Evolutionary conservation across 208 protist genomes (phyloP).

Genomic region (Naegleria gruberi): DNA sequence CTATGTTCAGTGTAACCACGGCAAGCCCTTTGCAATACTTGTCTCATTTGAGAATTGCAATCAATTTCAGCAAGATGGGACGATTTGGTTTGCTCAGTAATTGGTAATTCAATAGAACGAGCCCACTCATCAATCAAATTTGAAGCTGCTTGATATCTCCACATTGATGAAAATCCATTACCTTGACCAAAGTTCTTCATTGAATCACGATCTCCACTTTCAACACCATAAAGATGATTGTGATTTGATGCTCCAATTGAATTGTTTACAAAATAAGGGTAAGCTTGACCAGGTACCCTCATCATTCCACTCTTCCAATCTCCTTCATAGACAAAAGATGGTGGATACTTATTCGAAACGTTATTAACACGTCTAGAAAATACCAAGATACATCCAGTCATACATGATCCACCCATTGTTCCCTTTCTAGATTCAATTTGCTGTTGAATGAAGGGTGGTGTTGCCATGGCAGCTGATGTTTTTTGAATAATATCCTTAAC

Average conservation of each 20-base stretch:
- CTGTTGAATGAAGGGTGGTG: neutral
- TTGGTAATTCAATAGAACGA: neutral
- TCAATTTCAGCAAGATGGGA: too few species aligned
- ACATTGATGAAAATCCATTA: neutral
- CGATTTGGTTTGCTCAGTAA: neutral
- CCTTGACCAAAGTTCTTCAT: neutral
- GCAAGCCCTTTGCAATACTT: neutral
- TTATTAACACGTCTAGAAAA: neutral
- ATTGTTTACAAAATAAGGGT: neutral
- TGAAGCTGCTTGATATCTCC: neutral
- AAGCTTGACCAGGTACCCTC: neutral
- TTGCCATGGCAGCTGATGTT: neutral
- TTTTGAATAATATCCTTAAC: neutral
- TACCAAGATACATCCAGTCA: neutral
- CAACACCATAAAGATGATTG: neutral
- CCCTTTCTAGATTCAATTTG: neutral
- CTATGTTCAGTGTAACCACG: neutral
- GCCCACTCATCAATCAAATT: neutral
- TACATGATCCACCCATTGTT: neutral
- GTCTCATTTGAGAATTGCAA: neutral
- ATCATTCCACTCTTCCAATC: conserved; percentile 6
- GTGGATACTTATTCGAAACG: neutral
- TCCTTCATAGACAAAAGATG: neutral
- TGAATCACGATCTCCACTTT: neutral
- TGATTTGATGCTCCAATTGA: neutral